Evolutionary conservation across 768 basidiomycete species (phyloP).

Genomic region (Crepidotus variabilis): DNA sequence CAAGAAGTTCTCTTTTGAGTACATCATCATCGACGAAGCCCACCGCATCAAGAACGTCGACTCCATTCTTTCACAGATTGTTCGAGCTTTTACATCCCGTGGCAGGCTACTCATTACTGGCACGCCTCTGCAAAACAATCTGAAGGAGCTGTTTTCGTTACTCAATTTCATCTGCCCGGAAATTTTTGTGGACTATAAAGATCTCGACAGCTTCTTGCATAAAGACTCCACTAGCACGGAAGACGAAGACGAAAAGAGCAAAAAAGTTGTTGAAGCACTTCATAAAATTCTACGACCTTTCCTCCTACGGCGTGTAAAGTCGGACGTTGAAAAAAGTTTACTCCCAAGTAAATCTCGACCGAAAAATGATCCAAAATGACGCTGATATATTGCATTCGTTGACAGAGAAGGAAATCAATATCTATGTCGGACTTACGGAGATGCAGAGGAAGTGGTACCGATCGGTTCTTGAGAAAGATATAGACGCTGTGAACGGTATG

Average conservation of each 20-base stretch:
- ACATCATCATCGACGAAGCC: conserved; percentile 97
- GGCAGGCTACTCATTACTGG: conserved; percentile 94
- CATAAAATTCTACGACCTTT: conserved; percentile 97
- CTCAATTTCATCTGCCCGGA: conserved; percentile 97
- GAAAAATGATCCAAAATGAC: not conserved
- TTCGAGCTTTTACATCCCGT: conserved; percentile 83
- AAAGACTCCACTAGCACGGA: conserved; percentile 72
- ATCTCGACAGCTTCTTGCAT: conserved; percentile 91
- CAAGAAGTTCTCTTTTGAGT: conserved; percentile 95
- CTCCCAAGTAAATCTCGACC: conserved; percentile 62
- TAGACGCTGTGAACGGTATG: conserved; percentile 94
- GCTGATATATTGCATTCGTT: not conserved
- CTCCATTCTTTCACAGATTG: conserved; percentile 92
- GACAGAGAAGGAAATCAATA: conserved; percentile 95
- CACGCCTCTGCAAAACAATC: conserved; percentile 93
- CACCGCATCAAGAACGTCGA: conserved; percentile 99
- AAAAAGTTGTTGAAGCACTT: conserved; percentile 92
- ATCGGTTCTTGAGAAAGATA: conserved; percentile 93
- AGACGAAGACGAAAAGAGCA: conserved; percentile 78
- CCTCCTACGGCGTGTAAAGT: conserved; percentile 89
- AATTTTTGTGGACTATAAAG: conserved; percentile 87
- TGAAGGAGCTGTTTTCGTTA: conserved; percentile 91
- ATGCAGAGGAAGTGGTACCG: conserved; percentile 99
- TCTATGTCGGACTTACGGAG: conserved; percentile 93
- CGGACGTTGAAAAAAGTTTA: conserved; percentile 94